These are phyloP conservation scores for Oryza coarctata DNA, from an alignment of 176 grass and related monocot genomes.

Conservation along the genomic window DNA sequence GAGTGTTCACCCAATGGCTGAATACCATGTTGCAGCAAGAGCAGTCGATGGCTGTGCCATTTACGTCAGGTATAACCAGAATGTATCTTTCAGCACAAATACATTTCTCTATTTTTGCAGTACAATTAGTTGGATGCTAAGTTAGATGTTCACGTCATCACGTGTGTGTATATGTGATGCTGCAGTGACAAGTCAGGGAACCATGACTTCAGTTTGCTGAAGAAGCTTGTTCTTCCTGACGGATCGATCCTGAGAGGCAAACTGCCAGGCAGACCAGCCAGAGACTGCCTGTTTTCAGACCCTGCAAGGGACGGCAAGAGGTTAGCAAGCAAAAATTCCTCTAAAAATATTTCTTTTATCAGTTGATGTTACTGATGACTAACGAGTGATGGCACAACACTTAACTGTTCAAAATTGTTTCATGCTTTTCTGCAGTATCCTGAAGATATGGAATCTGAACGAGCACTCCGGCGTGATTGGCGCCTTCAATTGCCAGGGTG, in stretches of 20 bases:
- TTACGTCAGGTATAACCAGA: slow-evolving; percentile 73
- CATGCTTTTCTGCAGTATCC: slow-evolving; percentile 39
- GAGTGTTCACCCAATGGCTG: slow-evolving; percentile 71
- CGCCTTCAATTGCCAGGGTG: slow-evolving; percentile 86
- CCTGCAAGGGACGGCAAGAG: slow-evolving; percentile 80
- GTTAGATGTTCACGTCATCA: not conserved
- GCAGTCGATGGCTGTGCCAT: slow-evolving; percentile 76
- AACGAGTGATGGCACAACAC: not conserved
- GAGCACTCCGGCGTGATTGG: slow-evolving; percentile 74
- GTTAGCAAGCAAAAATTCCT: slow-evolving; percentile 24
- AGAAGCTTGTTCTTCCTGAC: slow-evolving; percentile 78
- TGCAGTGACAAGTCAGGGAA: slow-evolving; percentile 76
- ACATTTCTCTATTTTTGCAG: not conserved
- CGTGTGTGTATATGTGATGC: not conserved
- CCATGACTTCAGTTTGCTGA: slow-evolving; percentile 80
- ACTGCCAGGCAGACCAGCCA: slow-evolving; percentile 63
- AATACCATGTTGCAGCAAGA: slow-evolving; percentile 70
- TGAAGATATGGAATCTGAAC: slow-evolving; percentile 91
- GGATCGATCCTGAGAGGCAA: slow-evolving; percentile 78
- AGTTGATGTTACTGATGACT: not conserved
- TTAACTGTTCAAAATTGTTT: not conserved
- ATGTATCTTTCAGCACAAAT: not conserved
- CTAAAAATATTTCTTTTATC: not conserved
- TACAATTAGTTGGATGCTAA: not conserved
- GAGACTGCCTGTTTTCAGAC: slow-evolving; percentile 78